Evolutionary conservation across 805 yeast species (phyloP).

Genomic region (Myxozyma udenii): DNA sequence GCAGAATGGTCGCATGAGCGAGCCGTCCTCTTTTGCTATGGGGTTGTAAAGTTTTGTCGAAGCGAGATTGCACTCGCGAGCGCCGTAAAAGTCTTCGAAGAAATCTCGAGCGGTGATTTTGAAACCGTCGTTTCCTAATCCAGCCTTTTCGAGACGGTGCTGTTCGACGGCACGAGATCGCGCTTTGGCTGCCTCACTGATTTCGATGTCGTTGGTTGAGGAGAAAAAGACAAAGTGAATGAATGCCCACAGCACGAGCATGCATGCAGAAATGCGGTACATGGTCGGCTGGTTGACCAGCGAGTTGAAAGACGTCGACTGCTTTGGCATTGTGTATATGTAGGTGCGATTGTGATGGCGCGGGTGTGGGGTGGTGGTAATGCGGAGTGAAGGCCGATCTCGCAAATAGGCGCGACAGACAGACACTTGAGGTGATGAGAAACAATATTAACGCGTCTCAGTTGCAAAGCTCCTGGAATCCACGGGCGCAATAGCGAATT

Average conservation of each 20-base stretch:
- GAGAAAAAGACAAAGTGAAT: constrained; percentile 17
- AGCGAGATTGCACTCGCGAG: constrained; percentile 23
- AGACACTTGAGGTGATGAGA: too few species aligned
- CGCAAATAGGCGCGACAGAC: too few species aligned
- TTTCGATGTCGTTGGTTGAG: background rate
- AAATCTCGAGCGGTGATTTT: constrained; percentile 12
- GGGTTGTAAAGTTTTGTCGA: constrained; percentile 26
- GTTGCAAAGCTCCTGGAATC: too few species aligned
- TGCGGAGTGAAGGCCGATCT: background rate
- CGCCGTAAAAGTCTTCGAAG: constrained; percentile 28
- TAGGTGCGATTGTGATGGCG: constrained; percentile 3
- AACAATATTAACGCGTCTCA: too few species aligned
- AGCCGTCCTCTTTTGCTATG: constrained; percentile 21
- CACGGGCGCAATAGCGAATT: too few species aligned
- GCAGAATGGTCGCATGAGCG: constrained; percentile 23
- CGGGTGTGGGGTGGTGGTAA: background rate
- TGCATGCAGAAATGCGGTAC: constrained; percentile 24
- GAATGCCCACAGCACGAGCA: constrained; percentile 19
- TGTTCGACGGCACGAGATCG: constrained; percentile 19
- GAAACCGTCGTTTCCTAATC: constrained; percentile 23
- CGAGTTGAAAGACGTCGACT: constrained; percentile 10
- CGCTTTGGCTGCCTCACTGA: constrained; percentile 24
- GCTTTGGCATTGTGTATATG: constrained; percentile 20
- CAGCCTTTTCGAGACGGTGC: constrained; percentile 20
- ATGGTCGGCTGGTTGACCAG: constrained; percentile 20